Evolutionary conservation across 441 rosid species (phyloP), one percentile per base, ranked within the genome.

Genomic region (Corymbia calophylla): DNA sequence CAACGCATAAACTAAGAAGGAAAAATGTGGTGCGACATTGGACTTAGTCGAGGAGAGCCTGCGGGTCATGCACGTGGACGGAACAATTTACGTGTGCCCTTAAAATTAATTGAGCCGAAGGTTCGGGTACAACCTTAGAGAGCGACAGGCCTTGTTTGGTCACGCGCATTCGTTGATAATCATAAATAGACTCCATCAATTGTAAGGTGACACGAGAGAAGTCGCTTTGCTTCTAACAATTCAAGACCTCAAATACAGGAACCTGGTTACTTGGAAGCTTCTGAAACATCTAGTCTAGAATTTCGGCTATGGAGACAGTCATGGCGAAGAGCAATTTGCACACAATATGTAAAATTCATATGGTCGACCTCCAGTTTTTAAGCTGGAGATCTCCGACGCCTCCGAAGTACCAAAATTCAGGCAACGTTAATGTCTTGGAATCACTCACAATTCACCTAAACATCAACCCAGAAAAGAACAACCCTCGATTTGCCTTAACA

Each of bases 231-330:
- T 35, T 3, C 10, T 35, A 10, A 70, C 0, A 70, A 70, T 35
- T 3, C 2, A 35, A 3, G 29, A 49, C 2, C 17, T 39, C 9
- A 0, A 21, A n/a, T 2, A 19, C 3, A 51, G 25, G 21, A 23
- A 12, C 1, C 14, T 6, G 5, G 1, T 73, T 39, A 0, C 17
- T 39, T 0, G 8, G 0, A 11, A 9, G 25, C 21, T 8, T 1
- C 14, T 21, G 16, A 73, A 23, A 77, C 17, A 13, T 3, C 3
- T 6, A 23, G 8, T 35, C 3, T 39, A 6, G 8, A 73, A 21
- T 39, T 21, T 18, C 5, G 3, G 29, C 3, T 10, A 21, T 0
- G 1, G 2, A 73, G 9, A 35, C 0, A 2, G 5, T 5, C 47
- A 5, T 23, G 27, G 39, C 8, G 25, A 10, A 70, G 8, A 35